These are phyloP conservation scores for Castanospermum australe DNA, from an alignment of 306 rosid genomes.

Conservation along the genomic window DNA sequence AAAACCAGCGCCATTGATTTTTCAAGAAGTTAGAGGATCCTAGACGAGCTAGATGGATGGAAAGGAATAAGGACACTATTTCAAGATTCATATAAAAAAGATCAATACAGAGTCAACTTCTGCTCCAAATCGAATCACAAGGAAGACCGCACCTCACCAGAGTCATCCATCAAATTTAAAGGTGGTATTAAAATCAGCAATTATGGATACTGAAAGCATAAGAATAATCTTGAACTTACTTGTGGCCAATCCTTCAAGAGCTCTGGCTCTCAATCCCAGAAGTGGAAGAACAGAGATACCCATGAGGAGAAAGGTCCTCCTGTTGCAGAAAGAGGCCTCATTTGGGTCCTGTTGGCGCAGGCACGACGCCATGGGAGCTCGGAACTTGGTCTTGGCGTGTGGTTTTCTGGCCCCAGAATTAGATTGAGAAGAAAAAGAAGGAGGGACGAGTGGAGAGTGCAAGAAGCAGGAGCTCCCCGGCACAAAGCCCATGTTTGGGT, in stretches of 20 bases:
- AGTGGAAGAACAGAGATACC: conserved; percentile 71
- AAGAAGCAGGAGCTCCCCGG: conserved; percentile 44
- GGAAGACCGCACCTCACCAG: background rate
- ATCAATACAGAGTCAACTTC: background rate
- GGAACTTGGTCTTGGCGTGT: conserved; percentile 33
- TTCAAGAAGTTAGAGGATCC: background rate
- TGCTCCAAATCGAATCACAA: background rate
- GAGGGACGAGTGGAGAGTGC: conserved; percentile 46
- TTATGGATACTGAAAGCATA: background rate
- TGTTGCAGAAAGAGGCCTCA: conserved; percentile 29
- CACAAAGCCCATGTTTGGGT: conserved; percentile 42
- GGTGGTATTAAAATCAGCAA: background rate
- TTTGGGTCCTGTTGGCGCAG: conserved; percentile 30
- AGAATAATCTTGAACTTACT: conserved; percentile 34
- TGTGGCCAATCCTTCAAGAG: conserved; percentile 47
- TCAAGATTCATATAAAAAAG: background rate
- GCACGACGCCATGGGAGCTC: conserved; percentile 30
- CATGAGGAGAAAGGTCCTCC: conserved; percentile 61
- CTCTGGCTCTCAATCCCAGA: conserved; percentile 55
- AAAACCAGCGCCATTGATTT: background rate
- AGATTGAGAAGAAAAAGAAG: conserved; percentile 31
- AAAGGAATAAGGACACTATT: background rate
- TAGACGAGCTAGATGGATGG: background rate
- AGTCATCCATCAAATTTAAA: background rate
- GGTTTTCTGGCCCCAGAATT: conserved; percentile 30